Conservation (phyloP, 306 rosid species). For the Urtica urens region DNA sequence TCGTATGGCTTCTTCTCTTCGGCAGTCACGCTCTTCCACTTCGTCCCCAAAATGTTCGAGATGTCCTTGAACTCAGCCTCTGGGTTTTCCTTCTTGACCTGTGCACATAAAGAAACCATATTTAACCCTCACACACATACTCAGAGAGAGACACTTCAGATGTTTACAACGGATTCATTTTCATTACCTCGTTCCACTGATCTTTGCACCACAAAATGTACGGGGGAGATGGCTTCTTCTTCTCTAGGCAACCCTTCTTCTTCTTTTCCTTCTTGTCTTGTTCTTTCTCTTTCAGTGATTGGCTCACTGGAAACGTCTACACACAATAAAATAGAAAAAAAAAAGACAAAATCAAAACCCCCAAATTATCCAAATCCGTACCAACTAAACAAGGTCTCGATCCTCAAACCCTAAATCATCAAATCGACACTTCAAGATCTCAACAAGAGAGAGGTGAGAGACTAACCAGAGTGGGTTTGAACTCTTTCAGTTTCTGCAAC, state of each 20-base stretch:
- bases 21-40: constrained; percentile 59
- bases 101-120: neutral
- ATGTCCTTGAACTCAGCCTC: constrained; percentile 83
- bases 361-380: neutral
- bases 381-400: neutral
- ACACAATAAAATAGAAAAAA: neutral
- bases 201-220: constrained; percentile 83
- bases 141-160: neutral
- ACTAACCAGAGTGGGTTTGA: constrained; percentile 74
- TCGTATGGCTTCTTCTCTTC: constrained; percentile 88
- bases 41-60: constrained; percentile 62
- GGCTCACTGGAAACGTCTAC: constrained; percentile 48
- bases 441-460: neutral
- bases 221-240: constrained; percentile 70
- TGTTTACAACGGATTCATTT: neutral
- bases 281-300: constrained; percentile 43
- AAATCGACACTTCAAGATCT: neutral
- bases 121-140: neutral
- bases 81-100: constrained; percentile 71
- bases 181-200: constrained; percentile 68
- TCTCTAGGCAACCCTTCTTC: constrained; percentile 46
- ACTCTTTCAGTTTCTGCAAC: constrained; percentile 75
- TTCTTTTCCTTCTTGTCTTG: constrained; percentile 52
- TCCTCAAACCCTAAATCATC: neutral
- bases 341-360: neutral